These are phyloP conservation scores for Boletus coccyginus DNA, from an alignment of 768 basidiomycete species.

Conservation along the genomic window DNA sequence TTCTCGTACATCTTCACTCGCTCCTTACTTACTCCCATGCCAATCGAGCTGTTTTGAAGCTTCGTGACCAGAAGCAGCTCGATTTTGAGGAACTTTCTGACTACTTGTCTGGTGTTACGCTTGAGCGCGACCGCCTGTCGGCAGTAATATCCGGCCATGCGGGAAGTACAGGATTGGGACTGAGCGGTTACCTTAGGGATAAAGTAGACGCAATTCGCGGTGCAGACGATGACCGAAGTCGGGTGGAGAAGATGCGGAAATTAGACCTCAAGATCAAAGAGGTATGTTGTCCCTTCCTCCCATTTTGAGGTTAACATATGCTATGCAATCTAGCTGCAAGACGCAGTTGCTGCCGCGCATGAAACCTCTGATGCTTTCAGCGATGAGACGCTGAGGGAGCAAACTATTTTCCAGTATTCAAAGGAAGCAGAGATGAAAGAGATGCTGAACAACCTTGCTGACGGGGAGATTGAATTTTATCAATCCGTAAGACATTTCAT, in stretches of 20 bases:
- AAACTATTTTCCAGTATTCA: constrained; percentile 82
- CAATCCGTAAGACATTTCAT: constrained; percentile 57
- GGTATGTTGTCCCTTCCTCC: constrained; percentile 39
- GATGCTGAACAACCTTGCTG: constrained; percentile 82
- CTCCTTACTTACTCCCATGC: constrained; percentile 91
- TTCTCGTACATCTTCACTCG: constrained; percentile 87
- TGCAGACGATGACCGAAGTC: constrained; percentile 87
- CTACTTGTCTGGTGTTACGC: constrained; percentile 89
- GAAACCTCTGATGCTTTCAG: constrained; percentile 97
- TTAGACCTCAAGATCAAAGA: constrained; percentile 95
- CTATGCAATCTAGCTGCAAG: constrained; percentile 67
- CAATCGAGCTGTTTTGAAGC: constrained; percentile 90
- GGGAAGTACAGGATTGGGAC: constrained; percentile 77
- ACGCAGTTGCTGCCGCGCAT: constrained; percentile 91
- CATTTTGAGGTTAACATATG: not conserved
- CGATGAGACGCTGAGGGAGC: constrained; percentile 90
- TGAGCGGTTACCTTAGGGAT: constrained; percentile 89
- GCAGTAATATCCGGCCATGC: constrained; percentile 89
- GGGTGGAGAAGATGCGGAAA: constrained; percentile 92
- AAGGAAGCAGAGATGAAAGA: constrained; percentile 98
- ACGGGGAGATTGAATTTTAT: constrained; percentile 95
- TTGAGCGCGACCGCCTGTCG: constrained; percentile 89
- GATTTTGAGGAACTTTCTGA: constrained; percentile 97
- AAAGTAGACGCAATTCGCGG: constrained; percentile 89
- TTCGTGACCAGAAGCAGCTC: constrained; percentile 97